phyloP scores from a whole-genome alignment of 169 alveolate species.

The Amoebophrya sp. region DNA sequence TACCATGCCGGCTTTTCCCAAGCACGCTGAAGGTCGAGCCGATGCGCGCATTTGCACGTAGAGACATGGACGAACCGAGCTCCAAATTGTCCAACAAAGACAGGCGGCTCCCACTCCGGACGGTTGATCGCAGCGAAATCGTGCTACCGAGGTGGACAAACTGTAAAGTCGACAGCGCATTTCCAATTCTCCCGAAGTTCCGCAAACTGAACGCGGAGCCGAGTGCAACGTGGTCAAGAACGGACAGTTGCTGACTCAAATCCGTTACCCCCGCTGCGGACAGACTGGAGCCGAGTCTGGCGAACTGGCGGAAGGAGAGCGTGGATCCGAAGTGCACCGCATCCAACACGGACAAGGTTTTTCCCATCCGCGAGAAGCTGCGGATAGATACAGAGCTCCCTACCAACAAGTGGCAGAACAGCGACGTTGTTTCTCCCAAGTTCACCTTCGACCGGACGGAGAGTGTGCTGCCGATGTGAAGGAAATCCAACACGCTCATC shows the following conservation, averaged over 20 bases:
- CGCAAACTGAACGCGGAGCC: neutral
- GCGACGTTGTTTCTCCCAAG: neutral
- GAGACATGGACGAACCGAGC: neutral
- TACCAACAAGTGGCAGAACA: neutral
- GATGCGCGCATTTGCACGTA: neutral
- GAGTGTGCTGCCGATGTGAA: neutral
- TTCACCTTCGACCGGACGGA: neutral
- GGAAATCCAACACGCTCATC: neutral
- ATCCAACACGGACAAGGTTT: neutral
- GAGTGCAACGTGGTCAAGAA: neutral
- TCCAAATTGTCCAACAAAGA: neutral
- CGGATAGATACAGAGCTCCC: conserved; percentile 21
- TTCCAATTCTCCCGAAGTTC: neutral
- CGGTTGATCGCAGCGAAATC: neutral
- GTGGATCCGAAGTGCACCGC: neutral
- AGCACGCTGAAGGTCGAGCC: neutral
- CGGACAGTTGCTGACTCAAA: neutral
- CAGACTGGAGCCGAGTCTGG: neutral
- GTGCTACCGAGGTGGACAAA: neutral
- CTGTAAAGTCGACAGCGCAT: neutral
- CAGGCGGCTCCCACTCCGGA: neutral
- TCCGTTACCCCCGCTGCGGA: neutral
- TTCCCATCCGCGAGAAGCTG: neutral
- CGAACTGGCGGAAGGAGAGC: conserved; percentile 13
- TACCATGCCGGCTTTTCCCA: neutral